Conservation (phyloP, 306 rosid species). For the Casuarina equisetifolia region DNA sequence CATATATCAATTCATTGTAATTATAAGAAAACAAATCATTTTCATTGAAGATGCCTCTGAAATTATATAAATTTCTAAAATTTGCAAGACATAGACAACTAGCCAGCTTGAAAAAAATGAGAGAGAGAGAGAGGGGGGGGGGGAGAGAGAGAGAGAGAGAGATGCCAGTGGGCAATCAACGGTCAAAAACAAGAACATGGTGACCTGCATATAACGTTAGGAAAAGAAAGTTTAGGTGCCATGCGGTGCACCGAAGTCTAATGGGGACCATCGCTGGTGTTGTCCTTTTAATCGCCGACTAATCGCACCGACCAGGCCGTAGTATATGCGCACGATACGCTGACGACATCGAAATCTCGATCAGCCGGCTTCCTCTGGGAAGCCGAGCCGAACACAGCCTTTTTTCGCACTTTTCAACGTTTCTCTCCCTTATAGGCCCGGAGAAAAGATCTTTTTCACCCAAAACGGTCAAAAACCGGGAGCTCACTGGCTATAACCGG, state of each 20-base stretch:
- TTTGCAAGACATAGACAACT: no score
- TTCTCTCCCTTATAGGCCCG: neutral
- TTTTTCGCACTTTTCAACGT: neutral
- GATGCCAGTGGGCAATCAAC: no score
- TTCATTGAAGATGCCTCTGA: neutral
- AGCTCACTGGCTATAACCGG: slow-evolving; percentile 38
- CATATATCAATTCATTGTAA: neutral
- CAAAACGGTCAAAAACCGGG: slow-evolving; percentile 50
- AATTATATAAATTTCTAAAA: no score
- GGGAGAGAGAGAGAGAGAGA: no score
- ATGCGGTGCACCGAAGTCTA: neutral
- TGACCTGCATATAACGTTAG: no score
- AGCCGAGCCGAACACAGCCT: slow-evolving; percentile 39
- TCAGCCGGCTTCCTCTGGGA: slow-evolving; percentile 25
- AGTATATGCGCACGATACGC: slow-evolving; percentile 28
- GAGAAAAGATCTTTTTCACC: slow-evolving; percentile 10
- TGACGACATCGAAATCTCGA: slow-evolving; percentile 37
- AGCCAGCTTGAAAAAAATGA: no score
- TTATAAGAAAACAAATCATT: neutral
- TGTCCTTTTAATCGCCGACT: slow-evolving; percentile 14
- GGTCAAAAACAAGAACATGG: no score
- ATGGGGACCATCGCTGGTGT: neutral
- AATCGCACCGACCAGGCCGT: slow-evolving; percentile 39
- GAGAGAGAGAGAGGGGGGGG: no score
- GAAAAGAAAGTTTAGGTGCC: neutral